A percentile compares a stretch with the other conserved stretches of the same genome.
Conservation (phyloP, 352 stramenopile genomes). For the Globisporangium paddicum region DNA sequence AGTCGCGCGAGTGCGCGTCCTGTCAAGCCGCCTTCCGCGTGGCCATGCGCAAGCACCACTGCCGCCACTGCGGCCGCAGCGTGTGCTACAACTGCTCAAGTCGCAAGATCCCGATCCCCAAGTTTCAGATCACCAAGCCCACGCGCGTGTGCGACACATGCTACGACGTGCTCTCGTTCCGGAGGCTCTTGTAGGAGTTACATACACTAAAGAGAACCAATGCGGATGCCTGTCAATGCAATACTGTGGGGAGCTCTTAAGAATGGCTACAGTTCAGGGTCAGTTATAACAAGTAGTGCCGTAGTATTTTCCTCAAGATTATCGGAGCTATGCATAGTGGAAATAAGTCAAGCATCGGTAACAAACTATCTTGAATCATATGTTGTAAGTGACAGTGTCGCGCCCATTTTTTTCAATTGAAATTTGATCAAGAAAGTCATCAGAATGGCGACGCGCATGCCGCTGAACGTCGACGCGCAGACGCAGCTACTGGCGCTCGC, state of each 20-base stretch:
- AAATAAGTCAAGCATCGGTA: too few species aligned
- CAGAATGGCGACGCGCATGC: slow-evolving; percentile 1
- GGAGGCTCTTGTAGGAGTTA: slow-evolving; percentile 53
- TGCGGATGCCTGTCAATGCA: too few species aligned
- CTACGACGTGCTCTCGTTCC: slow-evolving; percentile 81
- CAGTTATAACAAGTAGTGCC: too few species aligned
- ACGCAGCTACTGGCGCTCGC: slow-evolving; percentile 23
- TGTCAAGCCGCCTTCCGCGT: slow-evolving; percentile 72
- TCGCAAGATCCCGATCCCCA: slow-evolving; percentile 80
- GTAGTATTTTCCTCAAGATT: too few species aligned
- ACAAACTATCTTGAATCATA: too few species aligned
- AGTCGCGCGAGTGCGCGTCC: slow-evolving; percentile 64
- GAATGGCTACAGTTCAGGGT: too few species aligned
- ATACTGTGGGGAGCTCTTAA: too few species aligned
- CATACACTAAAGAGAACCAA: too few species aligned
- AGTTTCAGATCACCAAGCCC: slow-evolving; percentile 72
- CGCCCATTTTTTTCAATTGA: slow-evolving; percentile 1
- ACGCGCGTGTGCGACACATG: slow-evolving; percentile 80
- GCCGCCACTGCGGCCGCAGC: slow-evolving; percentile 75
- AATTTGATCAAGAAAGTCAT: background rate
- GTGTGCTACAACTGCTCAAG: slow-evolving; percentile 86
- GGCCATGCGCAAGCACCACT: slow-evolving; percentile 84
- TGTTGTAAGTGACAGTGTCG: background rate
- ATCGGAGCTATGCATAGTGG: too few species aligned
- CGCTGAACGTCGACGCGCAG: slow-evolving; percentile 15